A percentile compares a stretch with the other conserved stretches of the same genome.
Evolutionary conservation across 2,329 filamentous ascomycete genomes (phyloP).

Genomic region (Microsporum canis): DNA sequence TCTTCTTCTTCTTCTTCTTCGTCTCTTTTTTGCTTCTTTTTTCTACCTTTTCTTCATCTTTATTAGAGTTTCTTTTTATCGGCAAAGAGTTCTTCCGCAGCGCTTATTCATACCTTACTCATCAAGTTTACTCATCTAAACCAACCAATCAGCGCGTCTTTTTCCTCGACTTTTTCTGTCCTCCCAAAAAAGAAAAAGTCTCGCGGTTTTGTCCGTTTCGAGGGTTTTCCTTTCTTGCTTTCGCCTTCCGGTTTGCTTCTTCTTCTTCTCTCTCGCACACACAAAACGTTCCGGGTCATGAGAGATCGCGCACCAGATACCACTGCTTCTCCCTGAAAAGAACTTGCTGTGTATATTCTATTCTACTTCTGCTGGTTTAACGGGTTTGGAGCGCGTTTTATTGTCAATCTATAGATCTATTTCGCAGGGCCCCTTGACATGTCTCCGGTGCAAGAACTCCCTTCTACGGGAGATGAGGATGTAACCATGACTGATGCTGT

Average conservation of each 20-base stretch:
- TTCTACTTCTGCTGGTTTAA: background rate
- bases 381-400: background rate
- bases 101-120: background rate
- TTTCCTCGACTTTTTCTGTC: constrained; percentile 24
- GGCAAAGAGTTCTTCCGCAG: constrained; percentile 6
- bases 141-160: constrained; percentile 28
- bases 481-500: constrained; percentile 38
- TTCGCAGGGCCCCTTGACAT: constrained; percentile 19
- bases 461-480: constrained; percentile 35
- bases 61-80: background rate
- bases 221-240: constrained; percentile 5
- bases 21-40: background rate
- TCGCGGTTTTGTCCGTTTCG: constrained; percentile 4
- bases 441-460: constrained; percentile 29
- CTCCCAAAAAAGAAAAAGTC: constrained; percentile 13
- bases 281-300: background rate
- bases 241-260: constrained; percentile 3
- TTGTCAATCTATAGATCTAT: background rate
- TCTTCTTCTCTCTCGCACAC: background rate
- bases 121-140: constrained; percentile 21
- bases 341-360: background rate
- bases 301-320: background rate
- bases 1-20: background rate
- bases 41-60: background rate
- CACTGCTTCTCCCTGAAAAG: background rate